These are phyloP conservation scores for Endotrypanum monterogeii DNA, from an alignment of 208 protist species.

Conservation along the genomic window DNA sequence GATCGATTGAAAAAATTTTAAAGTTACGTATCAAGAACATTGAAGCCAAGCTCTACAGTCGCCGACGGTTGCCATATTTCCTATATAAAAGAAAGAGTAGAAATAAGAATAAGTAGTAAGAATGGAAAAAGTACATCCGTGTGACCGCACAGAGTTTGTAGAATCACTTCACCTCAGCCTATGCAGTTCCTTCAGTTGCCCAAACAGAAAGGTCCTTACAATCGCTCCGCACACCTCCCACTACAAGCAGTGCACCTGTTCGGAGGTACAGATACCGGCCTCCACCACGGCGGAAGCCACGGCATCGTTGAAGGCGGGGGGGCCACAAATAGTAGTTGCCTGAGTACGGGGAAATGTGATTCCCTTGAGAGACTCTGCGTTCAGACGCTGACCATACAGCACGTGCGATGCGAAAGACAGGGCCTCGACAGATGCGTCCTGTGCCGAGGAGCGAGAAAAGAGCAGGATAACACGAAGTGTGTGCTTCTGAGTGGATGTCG, in stretches of 20 bases:
- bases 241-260: conserved; percentile 35
- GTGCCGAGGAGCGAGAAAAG: conserved; percentile 4
- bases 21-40: neutral
- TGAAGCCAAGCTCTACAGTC: neutral
- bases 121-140: neutral
- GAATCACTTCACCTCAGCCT: neutral
- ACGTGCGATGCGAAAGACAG: conserved; percentile 7
- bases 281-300: conserved; percentile 31
- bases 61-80: neutral
- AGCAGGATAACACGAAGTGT: conserved; percentile 19
- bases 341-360: conserved; percentile 15
- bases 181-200: neutral
- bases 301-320: conserved; percentile 45
- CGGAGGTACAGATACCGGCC: conserved; percentile 33
- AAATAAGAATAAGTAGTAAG: neutral
- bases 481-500: conserved; percentile 12
- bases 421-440: conserved; percentile 3
- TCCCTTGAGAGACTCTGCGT: conserved; percentile 2
- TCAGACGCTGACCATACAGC: conserved; percentile 17
- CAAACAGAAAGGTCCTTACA: neutral
- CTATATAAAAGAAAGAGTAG: neutral
- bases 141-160: neutral
- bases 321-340: conserved; percentile 61
- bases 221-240: neutral
- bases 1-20: neutral